A percentile compares a stretch with the other conserved stretches of the same genome.
These are phyloP conservation scores for Salvia rosmarinus DNA, from an alignment of 257 asterid genomes.

Conservation along the genomic window DNA sequence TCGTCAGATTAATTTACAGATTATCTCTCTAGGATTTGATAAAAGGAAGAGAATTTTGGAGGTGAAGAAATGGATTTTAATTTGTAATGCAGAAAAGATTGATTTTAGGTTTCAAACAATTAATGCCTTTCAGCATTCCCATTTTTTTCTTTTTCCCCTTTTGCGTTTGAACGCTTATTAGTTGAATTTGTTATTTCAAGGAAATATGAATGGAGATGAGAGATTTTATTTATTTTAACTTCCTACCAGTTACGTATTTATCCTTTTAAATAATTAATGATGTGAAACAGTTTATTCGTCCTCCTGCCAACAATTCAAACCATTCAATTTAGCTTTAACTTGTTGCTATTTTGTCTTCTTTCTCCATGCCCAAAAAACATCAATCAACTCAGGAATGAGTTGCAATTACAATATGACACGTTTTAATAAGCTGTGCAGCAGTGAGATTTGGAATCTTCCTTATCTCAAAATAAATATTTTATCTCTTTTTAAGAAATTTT, in stretches of 20 bases:
- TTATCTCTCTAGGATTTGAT: slow-evolving; percentile 13
- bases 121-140: background rate
- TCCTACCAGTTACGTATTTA: background rate
- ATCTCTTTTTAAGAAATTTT: too few relatives aligned
- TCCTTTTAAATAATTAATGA: background rate
- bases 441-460: too few relatives aligned
- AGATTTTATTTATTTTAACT: background rate
- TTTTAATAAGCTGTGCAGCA: too few relatives aligned
- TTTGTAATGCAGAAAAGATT: background rate
- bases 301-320: too few relatives aligned
- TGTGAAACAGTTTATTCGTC: background rate
- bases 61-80: background rate
- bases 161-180: background rate
- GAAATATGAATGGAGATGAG: slow-evolving; percentile 11
- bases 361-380: too few relatives aligned
- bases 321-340: too few relatives aligned
- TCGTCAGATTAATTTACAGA: slow-evolving; percentile 39
- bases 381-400: too few relatives aligned
- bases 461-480: too few relatives aligned
- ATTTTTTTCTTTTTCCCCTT: background rate
- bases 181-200: background rate
- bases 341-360: too few relatives aligned
- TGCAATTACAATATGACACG: too few relatives aligned
- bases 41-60: background rate
- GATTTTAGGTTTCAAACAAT: slow-evolving; percentile 13